Evolutionary conservation across 2,329 filamentous ascomycete genomes (phyloP), one percentile per base, ranked within the genome.

Genomic region (Septoria petroselini): DNA sequence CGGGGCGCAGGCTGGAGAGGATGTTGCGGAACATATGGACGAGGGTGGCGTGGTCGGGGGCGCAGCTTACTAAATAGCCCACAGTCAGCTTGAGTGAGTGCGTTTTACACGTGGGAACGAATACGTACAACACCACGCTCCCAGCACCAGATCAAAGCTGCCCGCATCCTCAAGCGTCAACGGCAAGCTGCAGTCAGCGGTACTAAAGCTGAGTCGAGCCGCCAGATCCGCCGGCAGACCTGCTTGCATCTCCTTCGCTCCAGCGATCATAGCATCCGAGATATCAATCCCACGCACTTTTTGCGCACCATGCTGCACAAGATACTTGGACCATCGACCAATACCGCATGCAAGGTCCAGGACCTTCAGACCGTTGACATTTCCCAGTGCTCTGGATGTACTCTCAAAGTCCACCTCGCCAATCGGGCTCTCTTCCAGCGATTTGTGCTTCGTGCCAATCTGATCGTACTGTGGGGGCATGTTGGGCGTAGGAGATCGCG

Each of bases 281-380:
- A 40, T 48, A 8, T 52, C 50, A 5, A 52, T 38, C 1, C 43
- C 55, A 7, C 42, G 30, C 8, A 54, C 55, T 8, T 48, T 21
- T 2, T 44, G 27, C 2, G 55, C 55, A n/a, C 50, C 53, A 33
- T 56, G 41, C 5, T 48, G 29, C 3, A 56, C n/a, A 9, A 56
- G 33, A 9, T 39, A 41, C 15, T 41, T 29, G 3, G 42, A 40
- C 48, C 50, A 54, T 11, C 48, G 38, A 11, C 55, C 48, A 7
- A 52, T 44, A 4, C 55, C 55, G 31, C 53, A 52, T 8, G 50
- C 55, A 12, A 58, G 40, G 30, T 58, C 55, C 15, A 58, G 45
- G 12, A 49, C 50, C 14, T 37, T 48, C 4, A 52, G 42, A 2
- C 55, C 55, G 8, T 37, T 39, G 35, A 56, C 42, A 31, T 54